A percentile compares a stretch with the other conserved stretches of the same genome.
Evolutionary conservation across 139 green algal species (phyloP).

Genomic region (Bryopsis sp.): DNA sequence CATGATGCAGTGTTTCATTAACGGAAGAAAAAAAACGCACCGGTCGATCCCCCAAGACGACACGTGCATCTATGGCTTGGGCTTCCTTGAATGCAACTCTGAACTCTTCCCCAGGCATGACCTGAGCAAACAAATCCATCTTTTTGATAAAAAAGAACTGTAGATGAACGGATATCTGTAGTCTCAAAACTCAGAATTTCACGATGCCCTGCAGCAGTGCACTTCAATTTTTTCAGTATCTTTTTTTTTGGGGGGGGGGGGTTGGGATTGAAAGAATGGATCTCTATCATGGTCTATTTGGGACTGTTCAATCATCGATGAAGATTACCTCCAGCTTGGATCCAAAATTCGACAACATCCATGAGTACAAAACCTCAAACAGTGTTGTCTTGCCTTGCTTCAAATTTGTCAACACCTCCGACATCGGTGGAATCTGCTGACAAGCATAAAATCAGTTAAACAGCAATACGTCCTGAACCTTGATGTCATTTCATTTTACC

Average conservation of each 20-base stretch:
- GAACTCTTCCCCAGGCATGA: constrained; percentile 48
- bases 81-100: constrained; percentile 44
- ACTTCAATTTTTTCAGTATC: no score
- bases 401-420: constrained; percentile 16
- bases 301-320: constrained; percentile 15
- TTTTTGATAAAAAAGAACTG: no score
- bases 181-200: no score
- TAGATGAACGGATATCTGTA: no score
- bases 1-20: background rate
- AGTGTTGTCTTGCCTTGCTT: constrained; percentile 20
- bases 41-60: constrained; percentile 39
- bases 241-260: no score
- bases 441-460: background rate
- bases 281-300: no score
- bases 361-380: constrained; percentile 46
- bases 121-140: background rate
- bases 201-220: no score
- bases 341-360: constrained; percentile 35
- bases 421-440: constrained; percentile 7
- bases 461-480: no score
- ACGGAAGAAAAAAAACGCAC: constrained; percentile 16
- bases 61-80: constrained; percentile 26
- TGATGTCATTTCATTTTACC: no score
- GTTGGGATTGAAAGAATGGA: no score
- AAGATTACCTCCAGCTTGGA: constrained; percentile 32